phyloP scores from a whole-genome alignment of 2,329 filamentous ascomycete species.

The Calonectria pseudoturangicola region DNA sequence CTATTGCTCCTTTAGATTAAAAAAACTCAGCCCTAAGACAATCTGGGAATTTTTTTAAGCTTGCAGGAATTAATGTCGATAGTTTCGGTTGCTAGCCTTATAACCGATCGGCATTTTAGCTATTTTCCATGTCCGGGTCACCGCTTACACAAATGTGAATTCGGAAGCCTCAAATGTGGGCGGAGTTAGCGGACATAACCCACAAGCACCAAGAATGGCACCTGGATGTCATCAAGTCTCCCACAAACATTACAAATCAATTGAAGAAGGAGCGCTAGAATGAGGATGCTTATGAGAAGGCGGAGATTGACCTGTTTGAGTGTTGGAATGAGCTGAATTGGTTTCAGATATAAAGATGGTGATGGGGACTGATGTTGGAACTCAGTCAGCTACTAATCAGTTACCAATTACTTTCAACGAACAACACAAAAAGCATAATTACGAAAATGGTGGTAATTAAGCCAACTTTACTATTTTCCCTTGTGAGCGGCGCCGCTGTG shows the following conservation, averaged over 20 bases:
- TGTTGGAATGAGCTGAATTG: too few species aligned
- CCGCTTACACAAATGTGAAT: neutral
- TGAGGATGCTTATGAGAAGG: too few species aligned
- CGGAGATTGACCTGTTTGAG: neutral
- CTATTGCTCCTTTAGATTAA: too few species aligned
- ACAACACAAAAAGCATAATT: neutral
- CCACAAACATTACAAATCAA: conserved; percentile 1
- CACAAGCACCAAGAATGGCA: too few species aligned
- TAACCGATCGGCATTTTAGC: neutral
- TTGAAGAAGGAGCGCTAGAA: too few species aligned
- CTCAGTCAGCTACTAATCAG: too few species aligned
- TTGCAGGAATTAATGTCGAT: neutral
- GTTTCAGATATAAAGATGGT: neutral
- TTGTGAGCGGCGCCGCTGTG: neutral
- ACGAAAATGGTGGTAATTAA: neutral
- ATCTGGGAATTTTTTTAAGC: neutral
- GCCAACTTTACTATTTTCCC: neutral
- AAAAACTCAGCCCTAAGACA: too few species aligned
- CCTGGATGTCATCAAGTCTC: neutral
- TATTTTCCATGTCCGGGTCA: conserved; percentile 14
- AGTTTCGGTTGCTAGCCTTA: conserved; percentile 8
- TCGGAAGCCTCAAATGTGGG: neutral
- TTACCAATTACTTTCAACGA: neutral
- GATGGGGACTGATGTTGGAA: too few species aligned
- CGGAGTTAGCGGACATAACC: conserved; percentile 21